Evolutionary conservation across 352 stramenopile species (phyloP).

Genomic region (Elongisporangium anandrum): DNA sequence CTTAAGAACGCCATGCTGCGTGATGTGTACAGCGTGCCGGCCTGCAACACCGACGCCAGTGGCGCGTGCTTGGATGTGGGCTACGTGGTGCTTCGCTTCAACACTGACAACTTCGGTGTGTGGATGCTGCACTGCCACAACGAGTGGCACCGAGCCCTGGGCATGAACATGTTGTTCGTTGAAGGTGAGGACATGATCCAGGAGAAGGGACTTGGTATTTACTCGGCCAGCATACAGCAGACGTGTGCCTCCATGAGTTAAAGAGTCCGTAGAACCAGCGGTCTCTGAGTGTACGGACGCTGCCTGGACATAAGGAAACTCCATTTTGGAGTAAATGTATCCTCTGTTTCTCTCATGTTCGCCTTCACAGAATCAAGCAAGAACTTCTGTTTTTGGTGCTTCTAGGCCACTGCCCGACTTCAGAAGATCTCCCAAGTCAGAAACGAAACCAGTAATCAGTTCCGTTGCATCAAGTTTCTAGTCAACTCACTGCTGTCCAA

Average conservation of each 20-base stretch:
- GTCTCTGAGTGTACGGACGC: too few species aligned
- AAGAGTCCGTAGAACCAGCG: too few species aligned
- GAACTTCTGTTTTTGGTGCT: too few species aligned
- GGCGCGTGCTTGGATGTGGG: slow-evolving; percentile 12
- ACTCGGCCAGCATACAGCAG: background rate
- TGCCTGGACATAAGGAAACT: too few species aligned
- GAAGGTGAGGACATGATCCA: slow-evolving; percentile 28
- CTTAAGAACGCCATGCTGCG: slow-evolving; percentile 15
- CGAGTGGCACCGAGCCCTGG: slow-evolving; percentile 30
- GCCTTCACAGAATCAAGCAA: too few species aligned
- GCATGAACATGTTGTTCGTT: slow-evolving; percentile 37
- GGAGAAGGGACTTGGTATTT: slow-evolving; percentile 11
- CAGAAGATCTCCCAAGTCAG: too few species aligned
- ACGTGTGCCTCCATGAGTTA: background rate
- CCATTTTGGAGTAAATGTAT: too few species aligned
- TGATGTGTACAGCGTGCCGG: slow-evolving; percentile 23
- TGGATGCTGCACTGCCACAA: slow-evolving; percentile 42
- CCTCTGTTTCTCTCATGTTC: too few species aligned
- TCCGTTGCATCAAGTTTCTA: background rate
- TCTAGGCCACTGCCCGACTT: too few species aligned
- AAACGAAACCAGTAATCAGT: too few species aligned
- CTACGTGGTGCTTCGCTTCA: slow-evolving; percentile 26
- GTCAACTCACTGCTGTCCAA: background rate
- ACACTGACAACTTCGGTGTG: slow-evolving; percentile 22
- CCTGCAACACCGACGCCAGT: slow-evolving; percentile 12